Evolutionary conservation across 140 eudicot genomes (phyloP), one percentile per base, ranked within the genome.

Genomic region (Erigeron philadelphicus): DNA sequence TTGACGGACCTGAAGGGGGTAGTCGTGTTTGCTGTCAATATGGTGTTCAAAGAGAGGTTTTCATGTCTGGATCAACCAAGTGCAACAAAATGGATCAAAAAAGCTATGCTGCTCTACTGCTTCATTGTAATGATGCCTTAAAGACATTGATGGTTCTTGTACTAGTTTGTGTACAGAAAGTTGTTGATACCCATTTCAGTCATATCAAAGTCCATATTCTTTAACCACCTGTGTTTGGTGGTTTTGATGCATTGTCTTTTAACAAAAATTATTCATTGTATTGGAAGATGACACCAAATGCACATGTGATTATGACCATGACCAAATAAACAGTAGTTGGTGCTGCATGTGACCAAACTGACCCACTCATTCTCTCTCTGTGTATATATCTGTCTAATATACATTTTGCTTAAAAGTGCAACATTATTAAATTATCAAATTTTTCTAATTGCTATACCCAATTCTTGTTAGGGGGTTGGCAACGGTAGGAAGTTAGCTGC

Each of bases 201-300:
- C 38, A 31, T 31, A 31, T 31, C 4, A 2, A 31, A 31, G 38
- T 31, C 38, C 38, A 31, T 31, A 2, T 31, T 31, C 5, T 31
- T 31, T 31, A 31, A 2, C 4, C 38, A 31, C 38, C 38, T 1
- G 5, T 31, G 38, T 31, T 31, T 1, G 38, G 38, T 3, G 38
- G 2, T 31, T 31, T 31, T 31, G 38, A 31, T 31, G 38, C 38
- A 31, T 31, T 31, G 38, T 5, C 38, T 2, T 31, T 31, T 31
- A 31, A 31, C 38, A 31, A 8, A 46, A 31, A 59, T 19, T 67
- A 68, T n/a, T n/a, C n/a, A 48, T 68, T 67, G 38, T 35, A 64
- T 16, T 75, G 80, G 70, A 60, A 46, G 70, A 53, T 75, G 80
- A 75, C 80, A 67, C 43, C 6, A 59, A 62, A 16, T 13, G 38